phyloP scores from a whole-genome alignment of 2,329 filamentous ascomycete genomes.

The Talaromyces sp. region DNA sequence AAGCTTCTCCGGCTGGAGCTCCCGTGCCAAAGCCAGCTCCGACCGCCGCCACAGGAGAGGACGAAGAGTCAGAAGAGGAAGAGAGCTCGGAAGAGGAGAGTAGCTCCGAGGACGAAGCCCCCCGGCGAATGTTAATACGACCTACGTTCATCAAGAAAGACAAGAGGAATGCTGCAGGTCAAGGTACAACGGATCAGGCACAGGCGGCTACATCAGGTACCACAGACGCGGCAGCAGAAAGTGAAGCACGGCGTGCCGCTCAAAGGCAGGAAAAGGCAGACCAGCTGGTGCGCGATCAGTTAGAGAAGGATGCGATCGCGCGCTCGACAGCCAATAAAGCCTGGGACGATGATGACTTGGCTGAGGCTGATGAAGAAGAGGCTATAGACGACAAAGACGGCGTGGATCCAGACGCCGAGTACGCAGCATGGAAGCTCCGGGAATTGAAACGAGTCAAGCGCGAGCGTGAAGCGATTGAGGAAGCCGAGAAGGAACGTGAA shows the following conservation, averaged over 20 bases:
- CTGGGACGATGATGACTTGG: slow-evolving; percentile 74
- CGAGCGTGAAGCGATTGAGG: slow-evolving; percentile 81
- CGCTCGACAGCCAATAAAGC: slow-evolving; percentile 76
- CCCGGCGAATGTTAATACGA: slow-evolving; percentile 60
- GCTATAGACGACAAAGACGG: slow-evolving; percentile 89
- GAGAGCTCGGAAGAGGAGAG: slow-evolving; percentile 56
- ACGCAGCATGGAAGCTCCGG: slow-evolving; percentile 89
- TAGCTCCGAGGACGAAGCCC: slow-evolving; percentile 61
- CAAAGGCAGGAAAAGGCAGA: slow-evolving; percentile 73
- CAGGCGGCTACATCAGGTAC: slow-evolving; percentile 18
- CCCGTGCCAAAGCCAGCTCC: slow-evolving; percentile 20
- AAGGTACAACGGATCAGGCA: slow-evolving; percentile 24
- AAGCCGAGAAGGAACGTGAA: slow-evolving; percentile 79
- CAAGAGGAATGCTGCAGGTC: slow-evolving; percentile 46
- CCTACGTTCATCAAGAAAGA: slow-evolving; percentile 69
- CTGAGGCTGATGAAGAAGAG: slow-evolving; percentile 67
- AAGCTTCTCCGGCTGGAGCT: slow-evolving; percentile 16
- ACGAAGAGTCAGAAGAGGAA: slow-evolving; percentile 57
- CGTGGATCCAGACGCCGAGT: slow-evolving; percentile 82
- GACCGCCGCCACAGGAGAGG: slow-evolving; percentile 34
- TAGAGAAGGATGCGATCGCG: slow-evolving; percentile 77
- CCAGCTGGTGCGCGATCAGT: slow-evolving; percentile 82
- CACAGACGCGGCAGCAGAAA: slow-evolving; percentile 47
- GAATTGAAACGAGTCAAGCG: slow-evolving; percentile 88
- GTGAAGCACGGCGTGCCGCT: slow-evolving; percentile 39